These are phyloP conservation scores for Cyberlindnera misumaiensis DNA, from an alignment of 805 yeast species.

Conservation along the genomic window DNA sequence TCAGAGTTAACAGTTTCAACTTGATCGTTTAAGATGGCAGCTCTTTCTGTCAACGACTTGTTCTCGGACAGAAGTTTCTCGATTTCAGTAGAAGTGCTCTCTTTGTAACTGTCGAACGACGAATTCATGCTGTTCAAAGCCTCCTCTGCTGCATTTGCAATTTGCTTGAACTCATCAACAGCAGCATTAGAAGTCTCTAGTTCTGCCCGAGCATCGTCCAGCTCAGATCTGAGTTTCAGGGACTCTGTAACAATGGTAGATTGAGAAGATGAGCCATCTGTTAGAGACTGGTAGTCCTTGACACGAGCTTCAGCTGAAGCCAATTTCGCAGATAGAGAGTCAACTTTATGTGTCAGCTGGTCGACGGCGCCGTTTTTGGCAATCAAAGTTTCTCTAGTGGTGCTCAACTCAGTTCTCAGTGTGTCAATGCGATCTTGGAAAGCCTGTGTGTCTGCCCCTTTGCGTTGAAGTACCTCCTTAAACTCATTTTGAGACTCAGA, in stretches of 20 bases:
- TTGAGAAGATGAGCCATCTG: constrained; percentile 21
- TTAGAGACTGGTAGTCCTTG: constrained; percentile 24
- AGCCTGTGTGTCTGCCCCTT: constrained; percentile 49
- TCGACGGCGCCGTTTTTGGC: constrained; percentile 35
- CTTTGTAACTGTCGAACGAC: constrained; percentile 43
- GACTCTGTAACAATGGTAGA: constrained; percentile 26
- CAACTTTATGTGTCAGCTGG: constrained; percentile 32
- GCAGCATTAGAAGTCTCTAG: constrained; percentile 51
- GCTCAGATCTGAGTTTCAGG: constrained; percentile 28
- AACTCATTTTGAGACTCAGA: constrained; percentile 45
- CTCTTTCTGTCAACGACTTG: constrained; percentile 13
- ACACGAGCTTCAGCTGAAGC: constrained; percentile 24
- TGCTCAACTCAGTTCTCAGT: constrained; percentile 38
- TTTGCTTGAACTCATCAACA: constrained; percentile 51
- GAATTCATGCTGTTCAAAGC: constrained; percentile 49
- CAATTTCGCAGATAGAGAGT: constrained; percentile 26
- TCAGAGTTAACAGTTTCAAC: constrained; percentile 27
- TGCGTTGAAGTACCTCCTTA: constrained; percentile 41
- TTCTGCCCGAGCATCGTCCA: constrained; percentile 45
- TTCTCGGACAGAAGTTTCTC: constrained; percentile 18
- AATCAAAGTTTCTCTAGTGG: constrained; percentile 34
- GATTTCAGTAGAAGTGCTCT: constrained; percentile 14
- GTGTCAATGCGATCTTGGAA: constrained; percentile 56
- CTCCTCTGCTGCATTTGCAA: constrained; percentile 61
- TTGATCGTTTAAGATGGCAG: constrained; percentile 26